A percentile compares a stretch with the other conserved stretches of the same genome.
Conservation (phyloP, 805 yeast genomes). For the Teunomyces barrocoloradensis region DNA sequence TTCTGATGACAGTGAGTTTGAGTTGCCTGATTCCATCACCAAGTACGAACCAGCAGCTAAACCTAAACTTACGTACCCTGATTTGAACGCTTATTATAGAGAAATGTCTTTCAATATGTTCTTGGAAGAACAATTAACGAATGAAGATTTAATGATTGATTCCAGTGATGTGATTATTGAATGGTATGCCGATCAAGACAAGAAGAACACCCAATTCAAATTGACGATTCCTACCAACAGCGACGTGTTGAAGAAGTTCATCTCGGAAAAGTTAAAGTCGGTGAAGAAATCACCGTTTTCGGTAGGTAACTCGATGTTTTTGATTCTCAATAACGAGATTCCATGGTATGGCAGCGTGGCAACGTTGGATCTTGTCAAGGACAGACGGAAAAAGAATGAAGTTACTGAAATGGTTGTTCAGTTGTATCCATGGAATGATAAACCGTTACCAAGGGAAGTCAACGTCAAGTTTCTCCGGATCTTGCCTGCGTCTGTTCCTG, state of each 20-base stretch:
- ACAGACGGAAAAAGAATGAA: constrained; percentile 5
- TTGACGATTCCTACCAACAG: constrained; percentile 43
- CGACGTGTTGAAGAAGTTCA: constrained; percentile 48
- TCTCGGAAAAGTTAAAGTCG: constrained; percentile 48
- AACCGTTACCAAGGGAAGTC: constrained; percentile 46
- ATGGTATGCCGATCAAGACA: constrained; percentile 49
- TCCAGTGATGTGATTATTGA: constrained; percentile 47
- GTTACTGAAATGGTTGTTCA: constrained; percentile 46
- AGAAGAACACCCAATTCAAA: constrained; percentile 39
- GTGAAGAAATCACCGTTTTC: constrained; percentile 60
- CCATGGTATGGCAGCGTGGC: constrained; percentile 61
- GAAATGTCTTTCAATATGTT: constrained; percentile 62
- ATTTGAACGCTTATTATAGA: constrained; percentile 50
- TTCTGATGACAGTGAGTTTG: not conserved
- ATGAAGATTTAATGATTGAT: constrained; percentile 36
- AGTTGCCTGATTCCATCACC: constrained; percentile 5
- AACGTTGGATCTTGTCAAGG: constrained; percentile 29
- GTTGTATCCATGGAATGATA: constrained; percentile 57
- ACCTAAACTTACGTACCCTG: constrained; percentile 48
- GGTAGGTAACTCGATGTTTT: constrained; percentile 55
- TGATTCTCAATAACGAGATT: constrained; percentile 49
- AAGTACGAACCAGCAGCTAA: constrained; percentile 8
- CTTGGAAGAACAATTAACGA: constrained; percentile 53
- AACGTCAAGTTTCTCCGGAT: constrained; percentile 38
- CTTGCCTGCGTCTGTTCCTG: constrained; percentile 62